Evolutionary conservation across 2,329 filamentous ascomycete species (phyloP), one percentile per base, ranked within the genome.

Genomic region (Apiospora marii): DNA sequence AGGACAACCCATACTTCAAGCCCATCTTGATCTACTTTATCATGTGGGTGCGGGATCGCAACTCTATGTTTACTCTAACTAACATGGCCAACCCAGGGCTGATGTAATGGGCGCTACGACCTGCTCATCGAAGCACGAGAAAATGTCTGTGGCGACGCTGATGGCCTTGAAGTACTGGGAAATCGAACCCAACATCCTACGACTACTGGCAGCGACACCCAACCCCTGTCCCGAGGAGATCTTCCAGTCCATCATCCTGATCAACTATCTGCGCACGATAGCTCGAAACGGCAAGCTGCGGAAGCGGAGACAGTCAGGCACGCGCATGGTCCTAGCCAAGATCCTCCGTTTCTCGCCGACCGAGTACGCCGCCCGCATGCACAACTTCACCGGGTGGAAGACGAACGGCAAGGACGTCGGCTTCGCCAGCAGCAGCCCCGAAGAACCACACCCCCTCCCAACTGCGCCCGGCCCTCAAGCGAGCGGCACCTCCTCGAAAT

Each of bases 141-240:
- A 74, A 19, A 74, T 74, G 73, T 14, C 73, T 14, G 67, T 64
- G 49, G 71, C 73, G 6, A 70, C 69, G 4, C 37, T 69, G 19
- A 74, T 74, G 73, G 73, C 73, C 7, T 61, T 74, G 44, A 68
- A 73, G 19, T 74, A 74, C 41, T 73, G 69, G 69, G 71, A 74
- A 19, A 70, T 72, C 27, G 73, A 72, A 24, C 69, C 73, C 0
- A 68, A 68, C 12, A 64, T 74, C 14, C 64, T 74, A 22, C 71
- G 72, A 24, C 67, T 67, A 10, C 41, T 73, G 16, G 64, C 72
- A 13, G 70, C 69, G 13, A 74, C 72, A 1, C 71, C 71, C 68
- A 72, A 69, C 12, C 73, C 73, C 1, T 71, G 69, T 16, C 73
- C 71, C 34, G 73, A 74, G 22, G 73, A 71, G 22, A 30, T 74